Percentiles rank a stretch among this genome's conserved stretches.
Conservation (phyloP, 73 alveolate genomes). For the Uronychia binucleata region DNA sequence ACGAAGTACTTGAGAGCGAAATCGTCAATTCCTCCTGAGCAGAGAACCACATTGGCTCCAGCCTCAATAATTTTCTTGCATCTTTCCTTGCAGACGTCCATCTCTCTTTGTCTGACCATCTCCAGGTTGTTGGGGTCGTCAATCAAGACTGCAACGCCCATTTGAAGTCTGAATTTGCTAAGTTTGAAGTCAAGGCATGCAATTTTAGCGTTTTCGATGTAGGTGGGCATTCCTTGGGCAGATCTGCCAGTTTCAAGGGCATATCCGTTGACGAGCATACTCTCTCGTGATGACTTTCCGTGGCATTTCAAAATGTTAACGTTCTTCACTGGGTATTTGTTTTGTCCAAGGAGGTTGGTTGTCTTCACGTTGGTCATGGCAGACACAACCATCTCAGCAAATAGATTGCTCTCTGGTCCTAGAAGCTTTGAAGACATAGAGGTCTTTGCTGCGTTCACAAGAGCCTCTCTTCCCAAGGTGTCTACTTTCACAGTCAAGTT, state of each 20-base stretch:
- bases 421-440: constrained; percentile 89
- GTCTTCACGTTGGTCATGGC: constrained; percentile 88
- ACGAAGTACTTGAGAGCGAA: constrained; percentile 98
- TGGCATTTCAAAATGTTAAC: constrained; percentile 90
- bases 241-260: constrained; percentile 85
- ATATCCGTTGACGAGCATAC: constrained; percentile 84
- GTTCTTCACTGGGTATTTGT: constrained; percentile 88
- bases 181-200: constrained; percentile 95
- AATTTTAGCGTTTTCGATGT: constrained; percentile 92
- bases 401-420: constrained; percentile 91
- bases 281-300: constrained; percentile 88
- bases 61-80: constrained; percentile 85
- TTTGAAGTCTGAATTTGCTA: constrained; percentile 92
- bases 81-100: constrained; percentile 95
- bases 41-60: constrained; percentile 98
- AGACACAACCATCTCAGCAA: constrained; percentile 91
- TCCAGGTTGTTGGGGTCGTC: constrained; percentile 91
- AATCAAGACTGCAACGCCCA: constrained; percentile 86
- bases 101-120: constrained; percentile 92
- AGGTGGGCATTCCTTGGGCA: constrained; percentile 97
- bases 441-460: constrained; percentile 93
- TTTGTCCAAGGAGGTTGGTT: constrained; percentile 63
- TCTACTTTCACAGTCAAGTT: constrained; percentile 80
- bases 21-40: constrained; percentile 98
- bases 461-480: constrained; percentile 83